These are phyloP conservation scores for Selaginella moellendorffii DNA, from an alignment of 75 land plant genomes.

Conservation along the genomic window DNA sequence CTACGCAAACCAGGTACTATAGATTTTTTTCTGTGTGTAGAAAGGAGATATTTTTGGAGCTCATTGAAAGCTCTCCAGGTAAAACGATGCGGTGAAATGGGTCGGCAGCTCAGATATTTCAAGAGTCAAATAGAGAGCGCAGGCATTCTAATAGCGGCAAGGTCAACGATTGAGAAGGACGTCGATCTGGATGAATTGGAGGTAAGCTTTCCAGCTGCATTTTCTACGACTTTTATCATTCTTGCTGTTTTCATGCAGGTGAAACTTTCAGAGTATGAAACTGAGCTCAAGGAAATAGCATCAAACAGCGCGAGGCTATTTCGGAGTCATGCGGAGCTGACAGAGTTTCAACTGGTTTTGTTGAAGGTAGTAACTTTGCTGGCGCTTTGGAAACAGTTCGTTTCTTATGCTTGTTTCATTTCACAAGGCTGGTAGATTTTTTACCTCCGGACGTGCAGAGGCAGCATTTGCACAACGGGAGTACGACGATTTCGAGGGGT, in stretches of 20 bases:
- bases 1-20: constrained; percentile 79
- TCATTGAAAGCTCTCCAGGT: constrained; percentile 30
- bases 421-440: constrained; percentile 2
- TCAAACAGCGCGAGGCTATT: constrained; percentile 69
- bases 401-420: not conserved
- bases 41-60: no score
- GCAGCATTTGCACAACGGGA: constrained; percentile 1
- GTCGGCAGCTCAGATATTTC: constrained; percentile 56
- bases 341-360: constrained; percentile 72
- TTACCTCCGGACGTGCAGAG: not conserved
- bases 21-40: not conserved
- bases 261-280: constrained; percentile 78
- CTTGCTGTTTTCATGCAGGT: constrained; percentile 19
- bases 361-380: constrained; percentile 48
- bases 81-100: constrained; percentile 86
- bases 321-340: constrained; percentile 67
- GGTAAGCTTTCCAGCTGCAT: constrained; percentile 17
- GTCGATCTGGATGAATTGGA: constrained; percentile 72
- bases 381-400: not conserved
- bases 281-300: constrained; percentile 78
- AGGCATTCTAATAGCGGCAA: constrained; percentile 30
- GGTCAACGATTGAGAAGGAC: constrained; percentile 29
- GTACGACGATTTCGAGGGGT: constrained; percentile 5
- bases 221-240: not conserved
- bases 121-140: constrained; percentile 72